Percentiles rank a stretch among this genome's conserved stretches.
Evolutionary conservation across 148 eudicot species (phyloP).

Genomic region (Pharnaceum exiguum): DNA sequence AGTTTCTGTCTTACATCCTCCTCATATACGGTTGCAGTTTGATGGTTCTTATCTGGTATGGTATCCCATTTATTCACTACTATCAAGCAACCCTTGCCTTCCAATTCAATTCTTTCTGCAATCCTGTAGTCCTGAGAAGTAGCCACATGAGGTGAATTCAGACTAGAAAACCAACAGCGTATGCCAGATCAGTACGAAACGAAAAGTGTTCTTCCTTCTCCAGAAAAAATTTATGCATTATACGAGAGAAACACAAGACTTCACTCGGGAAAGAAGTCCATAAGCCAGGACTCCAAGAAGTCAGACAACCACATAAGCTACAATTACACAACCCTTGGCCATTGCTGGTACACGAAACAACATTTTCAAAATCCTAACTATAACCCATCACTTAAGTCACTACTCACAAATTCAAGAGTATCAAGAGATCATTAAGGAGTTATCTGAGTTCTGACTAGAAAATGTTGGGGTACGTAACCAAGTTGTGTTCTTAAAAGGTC

Average conservation of each 20-base stretch:
- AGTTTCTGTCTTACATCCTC: constrained; percentile 85
- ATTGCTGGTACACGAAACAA: too few species aligned
- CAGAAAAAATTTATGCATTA: neutral
- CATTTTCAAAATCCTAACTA: too few species aligned
- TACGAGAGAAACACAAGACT: constrained; percentile 3
- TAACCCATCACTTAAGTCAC: too few species aligned
- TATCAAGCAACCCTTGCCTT: constrained; percentile 94
- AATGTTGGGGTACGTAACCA: too few species aligned
- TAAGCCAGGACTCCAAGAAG: too few species aligned
- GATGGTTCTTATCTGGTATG: constrained; percentile 85
- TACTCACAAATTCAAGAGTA: too few species aligned
- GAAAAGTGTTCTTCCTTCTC: neutral
- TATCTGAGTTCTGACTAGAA: too few species aligned
- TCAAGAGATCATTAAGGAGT: too few species aligned
- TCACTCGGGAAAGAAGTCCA: neutral
- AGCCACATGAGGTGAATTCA: neutral
- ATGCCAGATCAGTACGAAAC: neutral
- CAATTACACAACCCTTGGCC: too few species aligned
- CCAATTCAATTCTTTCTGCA: constrained; percentile 93
- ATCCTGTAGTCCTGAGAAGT: constrained; percentile 74
- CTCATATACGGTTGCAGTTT: constrained; percentile 72
- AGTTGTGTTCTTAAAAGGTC: too few species aligned
- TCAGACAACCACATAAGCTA: too few species aligned
- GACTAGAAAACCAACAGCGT: neutral
- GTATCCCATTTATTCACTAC: constrained; percentile 99